Evolutionary conservation across 148 eudicot species (phyloP).

Genomic region (Nyssa sinensis): DNA sequence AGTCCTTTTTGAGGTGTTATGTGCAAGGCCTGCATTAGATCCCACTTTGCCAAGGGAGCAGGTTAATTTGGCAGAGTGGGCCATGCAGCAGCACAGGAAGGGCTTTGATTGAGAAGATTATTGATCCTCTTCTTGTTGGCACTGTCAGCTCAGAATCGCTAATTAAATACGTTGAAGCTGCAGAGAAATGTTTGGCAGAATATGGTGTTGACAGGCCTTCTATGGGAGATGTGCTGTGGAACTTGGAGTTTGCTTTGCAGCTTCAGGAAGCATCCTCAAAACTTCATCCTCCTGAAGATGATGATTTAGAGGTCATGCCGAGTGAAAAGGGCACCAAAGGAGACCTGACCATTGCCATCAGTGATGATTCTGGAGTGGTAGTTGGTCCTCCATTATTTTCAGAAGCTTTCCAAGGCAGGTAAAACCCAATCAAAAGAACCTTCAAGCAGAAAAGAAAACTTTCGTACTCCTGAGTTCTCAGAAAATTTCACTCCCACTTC

Average conservation of each 20-base stretch:
- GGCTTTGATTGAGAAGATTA: constrained; percentile 43
- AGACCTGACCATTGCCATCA: constrained; percentile 2
- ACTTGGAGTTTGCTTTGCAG: constrained; percentile 63
- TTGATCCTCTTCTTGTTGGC: constrained; percentile 50
- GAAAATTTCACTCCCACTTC: background rate
- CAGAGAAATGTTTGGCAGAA: constrained; percentile 68
- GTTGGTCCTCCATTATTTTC: constrained; percentile 43
- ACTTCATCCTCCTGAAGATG: constrained; percentile 32
- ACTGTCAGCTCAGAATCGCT: constrained; percentile 36
- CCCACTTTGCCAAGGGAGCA: constrained; percentile 56
- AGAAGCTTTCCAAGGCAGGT: constrained; percentile 54
- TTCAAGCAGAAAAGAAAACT: background rate
- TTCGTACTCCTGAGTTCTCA: background rate
- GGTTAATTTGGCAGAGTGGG: constrained; percentile 76
- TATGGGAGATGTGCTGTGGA: constrained; percentile 72
- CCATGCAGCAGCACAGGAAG: constrained; percentile 46
- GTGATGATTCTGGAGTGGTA: constrained; percentile 38
- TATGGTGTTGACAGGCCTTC: constrained; percentile 67
- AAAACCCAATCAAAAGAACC: background rate
- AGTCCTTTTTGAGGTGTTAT: constrained; percentile 52
- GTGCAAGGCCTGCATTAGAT: constrained; percentile 61
- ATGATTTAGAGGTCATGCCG: constrained; percentile 20
- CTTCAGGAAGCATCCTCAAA: constrained; percentile 50
- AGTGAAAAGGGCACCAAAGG: background rate
- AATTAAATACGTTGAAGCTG: constrained; percentile 56